These are phyloP conservation scores for Sonneratia alba DNA, from an alignment of 345 rosid species.

Conservation along the genomic window DNA sequence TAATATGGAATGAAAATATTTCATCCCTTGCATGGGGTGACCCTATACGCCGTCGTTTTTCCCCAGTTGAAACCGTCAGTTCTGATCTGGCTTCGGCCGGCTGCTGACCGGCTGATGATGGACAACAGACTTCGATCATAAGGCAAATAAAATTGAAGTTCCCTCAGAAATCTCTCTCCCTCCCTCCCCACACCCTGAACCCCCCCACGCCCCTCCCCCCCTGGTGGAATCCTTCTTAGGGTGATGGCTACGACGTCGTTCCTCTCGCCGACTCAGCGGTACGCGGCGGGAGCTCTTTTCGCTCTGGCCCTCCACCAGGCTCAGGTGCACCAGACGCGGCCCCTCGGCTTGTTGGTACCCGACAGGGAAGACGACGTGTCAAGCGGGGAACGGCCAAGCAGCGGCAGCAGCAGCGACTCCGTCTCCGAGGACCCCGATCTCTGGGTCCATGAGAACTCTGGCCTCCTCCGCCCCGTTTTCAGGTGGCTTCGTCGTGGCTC, in stretches of 20 bases:
- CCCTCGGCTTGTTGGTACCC: constrained; percentile 30
- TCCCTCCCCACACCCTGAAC: not conserved
- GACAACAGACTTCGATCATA: too few relatives aligned
- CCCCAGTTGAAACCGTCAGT: not conserved
- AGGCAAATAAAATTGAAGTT: not conserved
- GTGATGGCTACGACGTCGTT: constrained; percentile 24
- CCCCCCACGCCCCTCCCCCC: too few relatives aligned
- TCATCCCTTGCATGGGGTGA: too few relatives aligned
- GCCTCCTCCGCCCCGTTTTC: constrained; percentile 78
- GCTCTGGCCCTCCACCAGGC: constrained; percentile 80
- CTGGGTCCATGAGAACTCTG: constrained; percentile 72
- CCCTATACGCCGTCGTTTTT: too few relatives aligned
- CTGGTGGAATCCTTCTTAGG: not conserved
- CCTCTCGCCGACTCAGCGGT: constrained; percentile 58
- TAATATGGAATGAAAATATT: too few relatives aligned
- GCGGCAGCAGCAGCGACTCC: constrained; percentile 57
- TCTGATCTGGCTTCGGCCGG: not conserved
- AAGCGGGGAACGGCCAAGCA: constrained; percentile 30
- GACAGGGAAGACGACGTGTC: constrained; percentile 17
- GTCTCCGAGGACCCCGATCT: constrained; percentile 70
- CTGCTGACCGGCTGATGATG: not conserved
- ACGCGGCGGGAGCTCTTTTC: constrained; percentile 73
- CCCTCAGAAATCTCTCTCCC: not conserved
- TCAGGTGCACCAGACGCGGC: constrained; percentile 75
- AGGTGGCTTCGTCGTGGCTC: constrained; percentile 26